Conservation (phyloP, 2,329 filamentous ascomycete species). For the Aspergillus sp. region DNA sequence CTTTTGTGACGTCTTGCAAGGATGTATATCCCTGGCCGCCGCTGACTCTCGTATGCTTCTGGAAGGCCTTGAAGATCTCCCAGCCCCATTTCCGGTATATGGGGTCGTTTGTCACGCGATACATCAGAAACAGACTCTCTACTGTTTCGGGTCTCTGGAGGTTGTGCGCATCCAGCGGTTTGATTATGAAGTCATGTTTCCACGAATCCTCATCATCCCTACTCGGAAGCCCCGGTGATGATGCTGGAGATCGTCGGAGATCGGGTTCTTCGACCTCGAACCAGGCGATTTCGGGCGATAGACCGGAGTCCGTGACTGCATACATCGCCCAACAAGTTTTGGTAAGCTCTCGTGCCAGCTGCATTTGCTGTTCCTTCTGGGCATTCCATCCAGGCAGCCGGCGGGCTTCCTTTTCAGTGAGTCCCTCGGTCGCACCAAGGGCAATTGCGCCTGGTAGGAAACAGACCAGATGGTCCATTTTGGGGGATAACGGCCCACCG, state of each 20-base stretch:
- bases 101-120: constrained; percentile 88
- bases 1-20: constrained; percentile 55
- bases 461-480: constrained; percentile 98
- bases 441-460: constrained; percentile 97
- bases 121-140: constrained; percentile 98
- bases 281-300: constrained; percentile 90
- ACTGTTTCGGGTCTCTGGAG: constrained; percentile 93
- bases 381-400: constrained; percentile 63
- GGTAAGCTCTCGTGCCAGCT: constrained; percentile 83
- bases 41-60: constrained; percentile 73
- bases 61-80: constrained; percentile 87
- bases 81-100: constrained; percentile 95
- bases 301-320: constrained; percentile 78
- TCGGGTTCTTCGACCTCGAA: constrained; percentile 64
- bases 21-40: constrained; percentile 70
- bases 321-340: constrained; percentile 99
- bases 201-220: too few relatives aligned
- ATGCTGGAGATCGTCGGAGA: constrained; percentile 11
- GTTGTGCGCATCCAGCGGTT: constrained; percentile 72
- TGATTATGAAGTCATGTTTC: too few relatives aligned
- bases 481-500: constrained; percentile 64
- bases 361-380: constrained; percentile 81
- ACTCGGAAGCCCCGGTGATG: too few relatives aligned
- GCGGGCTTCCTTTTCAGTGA: constrained; percentile 67
- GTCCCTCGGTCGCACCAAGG: constrained; percentile 76